These are phyloP conservation scores for Toxoplasma gondii DNA, from an alignment of 169 alveolate genomes.

Conservation along the genomic window DNA sequence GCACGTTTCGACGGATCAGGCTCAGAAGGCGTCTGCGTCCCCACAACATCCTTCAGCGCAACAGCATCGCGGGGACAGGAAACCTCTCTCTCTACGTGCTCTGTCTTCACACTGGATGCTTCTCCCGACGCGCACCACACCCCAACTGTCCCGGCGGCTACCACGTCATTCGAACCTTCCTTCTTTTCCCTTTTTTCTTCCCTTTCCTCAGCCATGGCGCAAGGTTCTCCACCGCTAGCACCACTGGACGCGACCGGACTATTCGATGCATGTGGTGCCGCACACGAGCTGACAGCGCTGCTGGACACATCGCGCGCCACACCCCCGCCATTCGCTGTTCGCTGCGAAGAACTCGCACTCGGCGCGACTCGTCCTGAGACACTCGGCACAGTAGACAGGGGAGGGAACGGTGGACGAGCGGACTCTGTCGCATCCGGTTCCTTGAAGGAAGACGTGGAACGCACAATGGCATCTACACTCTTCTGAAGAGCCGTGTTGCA, in stretches of 20 bases:
- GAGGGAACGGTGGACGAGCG: background rate
- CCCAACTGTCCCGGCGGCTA: background rate
- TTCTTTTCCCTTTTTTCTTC: background rate
- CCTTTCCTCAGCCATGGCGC: background rate
- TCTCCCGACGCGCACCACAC: background rate
- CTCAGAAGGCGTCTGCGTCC: background rate
- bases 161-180: background rate
- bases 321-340: background rate
- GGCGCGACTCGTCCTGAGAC: background rate
- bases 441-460: slow-evolving; percentile 24
- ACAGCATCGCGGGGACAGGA: background rate
- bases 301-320: background rate
- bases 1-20: background rate
- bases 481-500: slow-evolving; percentile 59
- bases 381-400: background rate
- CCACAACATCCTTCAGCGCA: background rate
- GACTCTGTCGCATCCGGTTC: background rate
- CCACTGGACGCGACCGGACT: background rate
- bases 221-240: background rate
- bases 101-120: background rate
- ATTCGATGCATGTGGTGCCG: background rate
- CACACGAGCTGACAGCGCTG: background rate
- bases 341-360: background rate
- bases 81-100: background rate
- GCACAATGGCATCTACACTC: slow-evolving; percentile 53